Evolutionary conservation across 495 filamentous ascomycete genomes (phyloP), one percentile per base, ranked within the genome.

Genomic region (Penicillium antarcticum): DNA sequence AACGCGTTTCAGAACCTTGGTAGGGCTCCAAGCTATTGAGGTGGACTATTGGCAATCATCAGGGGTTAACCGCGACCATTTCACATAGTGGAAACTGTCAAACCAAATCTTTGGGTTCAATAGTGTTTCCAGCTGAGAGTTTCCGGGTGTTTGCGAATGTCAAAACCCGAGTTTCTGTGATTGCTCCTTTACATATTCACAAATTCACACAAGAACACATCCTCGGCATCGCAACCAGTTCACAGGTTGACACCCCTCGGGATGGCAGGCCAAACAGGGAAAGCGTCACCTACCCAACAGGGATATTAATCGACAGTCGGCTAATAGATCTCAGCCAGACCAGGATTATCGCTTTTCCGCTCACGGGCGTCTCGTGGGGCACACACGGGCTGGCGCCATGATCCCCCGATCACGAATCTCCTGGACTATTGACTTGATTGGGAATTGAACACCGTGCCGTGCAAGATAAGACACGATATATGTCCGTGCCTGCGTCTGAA

Each of bases 21-120:
- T 19, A 40, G 12, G 21, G 17, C 11, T 31, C 32, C n/a, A 32
- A 37, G 40, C 54, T 57, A 57, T 54, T 57, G 48, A 55, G 42
- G 23, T 55, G 41, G 45, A 63, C 57, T 63, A 60, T 63, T 63
- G 61, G 42, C 38, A 19, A 60, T 53, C 53, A 57, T 57, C 51
- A 45, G 47, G 29, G 43, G 57, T 52, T 57, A 57, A 37, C 51
- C 47, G 45, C 35, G 16, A 31, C 45, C 46, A 55, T 57, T 53
- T 44, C 26, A 12, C 29, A 46, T 44, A 57, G 39, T 39, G 37
- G 42, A 35, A 37, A 35, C 50, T 63, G 51, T 56, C 60, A 63
- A 63, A 57, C 60, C 57, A 39, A 35, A 36, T 40, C 36, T 57
- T 52, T 57, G 57, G 60, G 48, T 57, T 60, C 57, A 60, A 57